Percentiles rank a stretch among this genome's conserved stretches.
These are phyloP conservation scores for Hypoxylon sp. DNA, from an alignment of 2,329 filamentous ascomycete species.

Conservation along the genomic window DNA sequence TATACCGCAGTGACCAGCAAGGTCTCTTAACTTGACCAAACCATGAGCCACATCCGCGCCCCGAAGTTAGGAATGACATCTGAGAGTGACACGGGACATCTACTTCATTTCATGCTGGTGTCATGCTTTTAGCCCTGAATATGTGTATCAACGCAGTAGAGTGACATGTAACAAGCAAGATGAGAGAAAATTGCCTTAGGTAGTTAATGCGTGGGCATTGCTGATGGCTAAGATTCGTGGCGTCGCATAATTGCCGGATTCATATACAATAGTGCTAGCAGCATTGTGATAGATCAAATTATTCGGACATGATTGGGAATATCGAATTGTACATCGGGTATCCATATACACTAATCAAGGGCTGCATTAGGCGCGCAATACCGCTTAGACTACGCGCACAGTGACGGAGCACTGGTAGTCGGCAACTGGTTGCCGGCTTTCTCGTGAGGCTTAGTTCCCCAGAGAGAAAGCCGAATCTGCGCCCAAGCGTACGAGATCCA, in stretches of 20 bases:
- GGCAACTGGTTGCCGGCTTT: background rate
- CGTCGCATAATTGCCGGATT: background rate
- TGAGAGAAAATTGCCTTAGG: background rate
- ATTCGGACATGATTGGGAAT: background rate
- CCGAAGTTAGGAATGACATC: background rate
- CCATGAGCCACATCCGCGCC: background rate
- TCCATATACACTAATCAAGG: background rate
- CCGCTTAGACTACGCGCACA: background rate
- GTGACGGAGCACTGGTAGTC: background rate
- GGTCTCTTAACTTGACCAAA: slow-evolving; percentile 37
- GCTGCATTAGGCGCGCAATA: background rate
- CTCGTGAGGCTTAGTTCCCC: background rate
- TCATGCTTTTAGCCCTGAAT: background rate
- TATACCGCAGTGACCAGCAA: slow-evolving; percentile 49
- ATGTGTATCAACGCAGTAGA: background rate
- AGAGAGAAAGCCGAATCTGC: background rate
- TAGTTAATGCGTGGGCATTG: background rate
- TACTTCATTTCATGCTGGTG: background rate
- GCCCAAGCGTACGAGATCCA: background rate
- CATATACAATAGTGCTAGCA: slow-evolving; percentile 1
- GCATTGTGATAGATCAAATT: background rate
- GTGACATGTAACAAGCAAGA: background rate
- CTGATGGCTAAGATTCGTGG: background rate
- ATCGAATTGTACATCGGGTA: background rate
- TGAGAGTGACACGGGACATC: background rate